These are phyloP conservation scores for Exserohilum turcica DNA, from an alignment of 2,329 filamentous ascomycete species.

Conservation along the genomic window DNA sequence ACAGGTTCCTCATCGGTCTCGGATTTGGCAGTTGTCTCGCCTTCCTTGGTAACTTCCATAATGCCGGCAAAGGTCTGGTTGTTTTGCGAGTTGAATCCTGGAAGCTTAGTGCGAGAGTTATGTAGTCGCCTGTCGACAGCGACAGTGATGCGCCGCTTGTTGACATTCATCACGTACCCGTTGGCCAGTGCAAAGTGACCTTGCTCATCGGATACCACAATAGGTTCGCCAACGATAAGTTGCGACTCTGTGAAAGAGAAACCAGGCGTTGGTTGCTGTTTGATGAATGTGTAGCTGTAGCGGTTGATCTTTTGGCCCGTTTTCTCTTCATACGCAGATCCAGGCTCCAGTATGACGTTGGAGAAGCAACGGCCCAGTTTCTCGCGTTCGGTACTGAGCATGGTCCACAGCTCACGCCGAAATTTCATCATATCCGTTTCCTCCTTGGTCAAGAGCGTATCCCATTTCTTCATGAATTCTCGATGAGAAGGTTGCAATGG, in stretches of 20 bases:
- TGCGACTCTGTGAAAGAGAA: constrained; percentile 94
- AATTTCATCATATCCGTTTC: constrained; percentile 88
- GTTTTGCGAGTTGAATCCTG: constrained; percentile 73
- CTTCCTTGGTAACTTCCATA: constrained; percentile 76
- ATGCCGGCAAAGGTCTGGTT: constrained; percentile 92
- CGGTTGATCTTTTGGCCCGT: constrained; percentile 85
- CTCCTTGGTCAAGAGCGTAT: constrained; percentile 88
- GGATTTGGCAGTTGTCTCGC: constrained; percentile 26
- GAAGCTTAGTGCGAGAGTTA: constrained; percentile 76
- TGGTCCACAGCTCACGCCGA: constrained; percentile 91
- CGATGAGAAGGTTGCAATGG: constrained; percentile 77
- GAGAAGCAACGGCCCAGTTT: constrained; percentile 88
- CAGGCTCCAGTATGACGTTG: constrained; percentile 81
- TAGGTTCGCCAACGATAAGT: constrained; percentile 81
- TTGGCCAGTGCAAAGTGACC: constrained; percentile 95
- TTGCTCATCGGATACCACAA: constrained; percentile 94
- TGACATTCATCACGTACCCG: constrained; percentile 82
- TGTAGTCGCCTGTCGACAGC: constrained; percentile 89
- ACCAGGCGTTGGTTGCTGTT: constrained; percentile 62
- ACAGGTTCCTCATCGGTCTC: constrained; percentile 60
- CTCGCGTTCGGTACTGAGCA: constrained; percentile 87
- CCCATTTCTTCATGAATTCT: constrained; percentile 93
- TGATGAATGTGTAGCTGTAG: constrained; percentile 83
- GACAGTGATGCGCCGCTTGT: constrained; percentile 77
- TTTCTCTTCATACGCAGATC: constrained; percentile 71